These are phyloP conservation scores for Alternaria ventricosa DNA, from an alignment of 2,329 filamentous ascomycete genomes.

Conservation along the genomic window DNA sequence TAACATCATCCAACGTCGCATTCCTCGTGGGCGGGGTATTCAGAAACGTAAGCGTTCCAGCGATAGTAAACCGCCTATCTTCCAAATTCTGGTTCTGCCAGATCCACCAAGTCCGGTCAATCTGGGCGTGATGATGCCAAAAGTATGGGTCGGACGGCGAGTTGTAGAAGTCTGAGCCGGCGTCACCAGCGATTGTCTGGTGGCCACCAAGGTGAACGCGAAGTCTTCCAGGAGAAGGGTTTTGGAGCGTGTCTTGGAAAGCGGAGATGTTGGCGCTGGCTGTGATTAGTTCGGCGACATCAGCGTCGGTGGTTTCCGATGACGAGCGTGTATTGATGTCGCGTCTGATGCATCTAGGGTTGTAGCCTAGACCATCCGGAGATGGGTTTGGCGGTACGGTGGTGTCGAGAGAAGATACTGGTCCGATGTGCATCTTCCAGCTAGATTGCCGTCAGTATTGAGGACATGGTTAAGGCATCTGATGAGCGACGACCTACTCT, in stretches of 20 bases:
- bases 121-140: slow-evolving; percentile 56
- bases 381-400: slow-evolving; percentile 37
- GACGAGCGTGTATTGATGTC: slow-evolving; percentile 39
- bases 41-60: slow-evolving; percentile 54
- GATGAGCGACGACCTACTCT: slow-evolving; percentile 33
- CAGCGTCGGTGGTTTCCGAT: slow-evolving; percentile 29
- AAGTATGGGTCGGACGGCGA: slow-evolving; percentile 56
- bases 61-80: slow-evolving; percentile 47
- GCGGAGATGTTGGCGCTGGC: slow-evolving; percentile 31
- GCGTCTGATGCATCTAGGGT: slow-evolving; percentile 47
- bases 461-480: not conserved
- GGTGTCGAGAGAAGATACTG: slow-evolving; percentile 48
- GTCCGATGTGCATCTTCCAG: slow-evolving; percentile 54
- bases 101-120: slow-evolving; percentile 58
- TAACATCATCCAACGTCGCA: slow-evolving; percentile 53
- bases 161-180: slow-evolving; percentile 48
- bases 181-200: slow-evolving; percentile 31
- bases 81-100: slow-evolving; percentile 56
- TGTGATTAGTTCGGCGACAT: slow-evolving; percentile 30
- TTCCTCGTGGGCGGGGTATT: slow-evolving; percentile 53
- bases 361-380: slow-evolving; percentile 33
- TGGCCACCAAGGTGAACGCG: slow-evolving; percentile 57
- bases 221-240: slow-evolving; percentile 34
- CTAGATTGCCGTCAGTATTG: not conserved
- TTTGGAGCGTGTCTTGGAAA: slow-evolving; percentile 50